Evolutionary conservation across 768 basidiomycete genomes (phyloP).

Genomic region (Tulasnella calospora): DNA sequence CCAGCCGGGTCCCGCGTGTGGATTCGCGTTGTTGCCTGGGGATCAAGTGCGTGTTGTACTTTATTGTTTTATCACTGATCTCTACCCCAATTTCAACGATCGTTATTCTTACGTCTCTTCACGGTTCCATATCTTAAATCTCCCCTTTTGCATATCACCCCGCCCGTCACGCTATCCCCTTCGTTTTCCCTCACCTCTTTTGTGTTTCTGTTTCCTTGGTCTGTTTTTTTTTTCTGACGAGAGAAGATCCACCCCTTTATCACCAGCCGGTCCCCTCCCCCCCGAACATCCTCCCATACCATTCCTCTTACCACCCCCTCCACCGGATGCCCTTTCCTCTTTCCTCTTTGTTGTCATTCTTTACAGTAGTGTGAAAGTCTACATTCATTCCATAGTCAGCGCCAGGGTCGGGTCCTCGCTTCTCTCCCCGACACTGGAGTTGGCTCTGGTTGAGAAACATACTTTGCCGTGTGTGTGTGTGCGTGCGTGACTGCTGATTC

Average conservation of each 20-base stretch:
- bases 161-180: not conserved
- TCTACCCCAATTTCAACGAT: not conserved
- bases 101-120: not conserved
- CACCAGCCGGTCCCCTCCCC: not conserved
- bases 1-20: not conserved
- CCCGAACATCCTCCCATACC: not conserved
- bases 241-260: not conserved
- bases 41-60: slow-evolving; percentile 7
- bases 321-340: not conserved
- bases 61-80: not conserved
- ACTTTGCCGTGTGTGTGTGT: not conserved
- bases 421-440: slow-evolving; percentile 6
- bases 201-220: not conserved
- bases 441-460: not conserved
- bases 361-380: slow-evolving; percentile 7
- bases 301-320: not conserved
- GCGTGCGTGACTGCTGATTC: not conserved
- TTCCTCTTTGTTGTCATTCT: not conserved
- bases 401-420: slow-evolving; percentile 1
- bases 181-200: not conserved
- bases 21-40: slow-evolving; percentile 2
- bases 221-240: not conserved
- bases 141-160: not conserved
- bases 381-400: not conserved
- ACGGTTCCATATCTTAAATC: not conserved